Evolutionary conservation across 2,329 filamentous ascomycete genomes (phyloP), one percentile per base, ranked within the genome.

Genomic region (Exophiala sideris): DNA sequence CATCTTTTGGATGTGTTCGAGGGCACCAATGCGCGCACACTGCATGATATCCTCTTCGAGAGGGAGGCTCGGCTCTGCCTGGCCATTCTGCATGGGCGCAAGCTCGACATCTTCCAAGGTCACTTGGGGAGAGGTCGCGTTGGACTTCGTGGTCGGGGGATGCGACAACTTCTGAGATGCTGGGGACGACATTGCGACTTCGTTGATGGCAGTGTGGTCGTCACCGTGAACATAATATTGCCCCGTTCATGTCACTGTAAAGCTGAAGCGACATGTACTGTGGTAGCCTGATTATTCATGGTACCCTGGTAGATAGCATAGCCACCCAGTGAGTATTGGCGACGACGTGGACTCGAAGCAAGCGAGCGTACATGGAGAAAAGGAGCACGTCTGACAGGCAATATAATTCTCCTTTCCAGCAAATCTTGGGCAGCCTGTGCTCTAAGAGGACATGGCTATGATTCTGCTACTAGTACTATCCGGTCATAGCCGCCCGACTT

Each of bases 1-100:
- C 48, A 99, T 79, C 75, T 86, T 91, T 75, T 96, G 88, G 78
- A 99, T 94, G 49, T 83, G 87, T 6, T 80, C 77, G 57, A 96
- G 83, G 68, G 99, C 91, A 53, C 95, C 94, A 63, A 95, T 73
- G 56, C 94, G 81, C 38, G 94, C 91, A 69, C 96, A 76, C 75
- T 96, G 92, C 92, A 99, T 97, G 63, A 99, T 86, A 74, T 99
- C 92, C 63, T 89, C 82, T 66, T 89, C 84, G 39, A 81, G 66
- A 7, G 79, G 76, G 21, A 79, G 66, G 35, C 62, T 65, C 20
- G 54, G 48, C 16, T 45, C 51, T 16, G 60, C 48, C n/a, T 51
- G 41, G 29, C 62, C 62, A 62, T 65, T 65, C 21, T 60, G 62
- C 7, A 65, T 52, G 3, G 51, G 53, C n/a, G 34, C 54, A 29